Evolutionary conservation across 148 eudicot species (phyloP).

Genomic region (Cornus florida): DNA sequence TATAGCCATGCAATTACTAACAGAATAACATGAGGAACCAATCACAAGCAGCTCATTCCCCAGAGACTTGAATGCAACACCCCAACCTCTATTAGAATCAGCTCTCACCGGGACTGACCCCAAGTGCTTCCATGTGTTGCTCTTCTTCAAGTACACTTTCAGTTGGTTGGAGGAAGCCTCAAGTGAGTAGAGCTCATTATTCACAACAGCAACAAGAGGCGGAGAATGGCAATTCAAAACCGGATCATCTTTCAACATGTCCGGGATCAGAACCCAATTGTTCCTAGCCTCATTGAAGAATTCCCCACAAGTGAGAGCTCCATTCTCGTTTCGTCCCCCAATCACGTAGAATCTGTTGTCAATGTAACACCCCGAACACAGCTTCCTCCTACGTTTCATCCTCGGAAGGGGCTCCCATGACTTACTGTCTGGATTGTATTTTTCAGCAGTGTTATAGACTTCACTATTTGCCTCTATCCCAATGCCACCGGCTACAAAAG

Average conservation of each 20-base stretch:
- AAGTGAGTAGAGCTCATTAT: constrained; percentile 57
- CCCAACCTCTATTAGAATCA: constrained; percentile 64
- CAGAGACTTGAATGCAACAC: constrained; percentile 81
- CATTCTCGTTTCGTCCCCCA: constrained; percentile 47
- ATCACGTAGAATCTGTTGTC: constrained; percentile 64
- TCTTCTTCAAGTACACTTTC: constrained; percentile 56
- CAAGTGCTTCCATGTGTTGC: constrained; percentile 62
- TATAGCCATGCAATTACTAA: constrained; percentile 44
- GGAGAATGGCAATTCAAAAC: constrained; percentile 49
- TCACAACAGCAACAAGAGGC: constrained; percentile 74
- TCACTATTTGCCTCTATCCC: constrained; percentile 11
- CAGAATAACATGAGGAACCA: constrained; percentile 31
- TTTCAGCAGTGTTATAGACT: constrained; percentile 37
- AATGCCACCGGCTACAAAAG: constrained; percentile 71
- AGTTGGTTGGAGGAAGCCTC: constrained; percentile 61
- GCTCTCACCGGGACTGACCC: constrained; percentile 68
- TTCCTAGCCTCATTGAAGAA: constrained; percentile 42
- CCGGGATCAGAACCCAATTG: constrained; percentile 55
- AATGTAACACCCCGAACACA: constrained; percentile 77
- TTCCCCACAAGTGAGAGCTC: constrained; percentile 67
- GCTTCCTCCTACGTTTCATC: constrained; percentile 53
- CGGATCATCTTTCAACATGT: constrained; percentile 52
- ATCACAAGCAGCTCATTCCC: constrained; percentile 69
- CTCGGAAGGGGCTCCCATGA: constrained; percentile 62
- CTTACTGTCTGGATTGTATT: constrained; percentile 34